phyloP scores from a whole-genome alignment of 192 early-diverging fungal species.

The Entomortierella chlamydospora region DNA sequence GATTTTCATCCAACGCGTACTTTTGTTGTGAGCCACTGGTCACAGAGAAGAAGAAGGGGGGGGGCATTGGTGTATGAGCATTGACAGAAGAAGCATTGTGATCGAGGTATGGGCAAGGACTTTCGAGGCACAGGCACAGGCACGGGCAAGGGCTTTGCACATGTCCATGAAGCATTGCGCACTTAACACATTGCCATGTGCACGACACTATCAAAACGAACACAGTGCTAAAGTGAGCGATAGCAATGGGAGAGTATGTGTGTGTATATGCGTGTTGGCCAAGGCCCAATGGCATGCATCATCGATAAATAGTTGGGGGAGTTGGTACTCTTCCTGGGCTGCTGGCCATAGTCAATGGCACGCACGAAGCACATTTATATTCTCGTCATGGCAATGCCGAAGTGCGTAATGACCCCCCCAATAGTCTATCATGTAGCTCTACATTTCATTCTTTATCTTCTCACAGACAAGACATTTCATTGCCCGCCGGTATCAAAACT shows the following conservation, averaged over 20 bases:
- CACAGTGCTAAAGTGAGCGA: neutral
- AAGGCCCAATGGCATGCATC: neutral
- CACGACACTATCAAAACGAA: neutral
- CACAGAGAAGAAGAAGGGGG: no score
- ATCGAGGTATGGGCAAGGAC: neutral
- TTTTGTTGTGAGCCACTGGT: no score
- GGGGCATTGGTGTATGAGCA: neutral
- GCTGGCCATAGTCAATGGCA: neutral
- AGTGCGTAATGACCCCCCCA: no score
- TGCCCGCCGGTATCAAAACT: neutral
- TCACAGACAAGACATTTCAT: no score
- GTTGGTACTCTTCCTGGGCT: neutral
- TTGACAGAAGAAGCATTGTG: neutral
- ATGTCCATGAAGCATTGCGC: neutral
- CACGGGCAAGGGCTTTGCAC: neutral
- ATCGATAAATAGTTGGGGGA: neutral
- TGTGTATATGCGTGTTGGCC: no score
- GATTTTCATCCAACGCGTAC: no score
- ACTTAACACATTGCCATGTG: neutral
- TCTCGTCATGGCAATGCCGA: neutral
- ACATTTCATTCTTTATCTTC: no score
- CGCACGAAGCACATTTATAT: conserved; percentile 1
- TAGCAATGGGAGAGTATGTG: neutral
- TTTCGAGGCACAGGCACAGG: neutral
- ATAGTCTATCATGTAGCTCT: no score